Evolutionary conservation across 2,329 filamentous ascomycete species (phyloP).

Genomic region (Aspergillus fischeri): DNA sequence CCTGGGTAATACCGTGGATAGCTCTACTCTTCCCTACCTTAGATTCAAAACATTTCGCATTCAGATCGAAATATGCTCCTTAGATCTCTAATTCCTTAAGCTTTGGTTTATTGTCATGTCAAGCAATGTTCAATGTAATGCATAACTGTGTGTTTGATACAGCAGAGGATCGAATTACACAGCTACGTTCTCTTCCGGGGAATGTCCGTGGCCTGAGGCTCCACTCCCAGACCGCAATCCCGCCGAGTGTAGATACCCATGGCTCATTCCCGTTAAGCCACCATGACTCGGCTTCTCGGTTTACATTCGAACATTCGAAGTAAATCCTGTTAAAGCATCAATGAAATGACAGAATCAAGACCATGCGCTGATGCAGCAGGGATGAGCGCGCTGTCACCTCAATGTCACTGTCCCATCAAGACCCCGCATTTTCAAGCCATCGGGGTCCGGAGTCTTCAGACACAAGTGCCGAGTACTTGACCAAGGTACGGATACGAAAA

Average conservation of each 20-base stretch:
- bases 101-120: neutral
- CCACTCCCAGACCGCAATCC: neutral
- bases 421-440: neutral
- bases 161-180: neutral
- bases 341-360: too few relatives aligned
- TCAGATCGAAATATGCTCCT: neutral
- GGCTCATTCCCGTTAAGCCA: neutral
- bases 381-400: neutral
- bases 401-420: neutral
- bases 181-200: neutral
- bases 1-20: neutral
- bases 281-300: neutral
- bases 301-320: neutral
- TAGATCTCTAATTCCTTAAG: neutral
- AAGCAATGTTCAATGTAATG: neutral
- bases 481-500: too few relatives aligned
- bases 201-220: neutral
- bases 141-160: neutral
- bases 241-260: neutral
- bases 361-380: neutral
- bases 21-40: neutral
- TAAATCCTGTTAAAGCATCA: neutral
- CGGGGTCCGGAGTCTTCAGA: neutral
- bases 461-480: too few relatives aligned
- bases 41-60: neutral